Conservation (phyloP, 2,329 filamentous ascomycete species). For the Paecilomyces dactylethromorphus region DNA sequence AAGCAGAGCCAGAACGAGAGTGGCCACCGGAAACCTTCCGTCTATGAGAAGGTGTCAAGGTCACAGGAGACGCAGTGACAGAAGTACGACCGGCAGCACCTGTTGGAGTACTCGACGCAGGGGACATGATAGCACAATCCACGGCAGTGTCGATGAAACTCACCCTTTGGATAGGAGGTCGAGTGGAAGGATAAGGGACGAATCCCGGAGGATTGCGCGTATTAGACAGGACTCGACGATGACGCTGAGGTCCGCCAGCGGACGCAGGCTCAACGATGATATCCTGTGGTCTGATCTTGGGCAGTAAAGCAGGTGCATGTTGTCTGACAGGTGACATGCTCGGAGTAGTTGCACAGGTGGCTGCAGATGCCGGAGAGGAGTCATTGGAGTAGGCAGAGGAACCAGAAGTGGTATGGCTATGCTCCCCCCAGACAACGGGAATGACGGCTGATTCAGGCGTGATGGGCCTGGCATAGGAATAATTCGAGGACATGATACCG, state of each 20-base stretch:
- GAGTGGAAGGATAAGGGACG: constrained; percentile 42
- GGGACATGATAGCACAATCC: constrained; percentile 39
- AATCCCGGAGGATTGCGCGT: constrained; percentile 46
- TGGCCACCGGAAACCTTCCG: constrained; percentile 34
- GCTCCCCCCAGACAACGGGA: constrained; percentile 29
- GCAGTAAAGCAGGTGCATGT: constrained; percentile 67
- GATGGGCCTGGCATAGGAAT: constrained; percentile 37
- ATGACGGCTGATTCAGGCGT: constrained; percentile 34
- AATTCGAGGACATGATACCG: constrained; percentile 35
- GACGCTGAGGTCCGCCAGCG: constrained; percentile 48
- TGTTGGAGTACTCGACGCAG: constrained; percentile 32
- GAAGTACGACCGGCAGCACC: constrained; percentile 26
- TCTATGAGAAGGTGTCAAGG: constrained; percentile 41
- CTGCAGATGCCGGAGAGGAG: constrained; percentile 62
- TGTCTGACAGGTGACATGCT: constrained; percentile 68
- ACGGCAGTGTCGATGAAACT: constrained; percentile 41
- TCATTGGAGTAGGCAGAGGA: constrained; percentile 61
- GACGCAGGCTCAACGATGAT: constrained; percentile 61
- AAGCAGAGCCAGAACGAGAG: constrained; percentile 58
- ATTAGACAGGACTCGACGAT: constrained; percentile 48
- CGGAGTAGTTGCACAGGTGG: constrained; percentile 64
- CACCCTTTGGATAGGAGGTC: constrained; percentile 36
- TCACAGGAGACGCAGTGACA: constrained; percentile 60
- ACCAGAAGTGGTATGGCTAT: constrained; percentile 59
- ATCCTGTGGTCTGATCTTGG: constrained; percentile 81